These are phyloP conservation scores for Aspergillus nidulans DNA, from an alignment of 495 filamentous ascomycete genomes.

Conservation along the genomic window DNA sequence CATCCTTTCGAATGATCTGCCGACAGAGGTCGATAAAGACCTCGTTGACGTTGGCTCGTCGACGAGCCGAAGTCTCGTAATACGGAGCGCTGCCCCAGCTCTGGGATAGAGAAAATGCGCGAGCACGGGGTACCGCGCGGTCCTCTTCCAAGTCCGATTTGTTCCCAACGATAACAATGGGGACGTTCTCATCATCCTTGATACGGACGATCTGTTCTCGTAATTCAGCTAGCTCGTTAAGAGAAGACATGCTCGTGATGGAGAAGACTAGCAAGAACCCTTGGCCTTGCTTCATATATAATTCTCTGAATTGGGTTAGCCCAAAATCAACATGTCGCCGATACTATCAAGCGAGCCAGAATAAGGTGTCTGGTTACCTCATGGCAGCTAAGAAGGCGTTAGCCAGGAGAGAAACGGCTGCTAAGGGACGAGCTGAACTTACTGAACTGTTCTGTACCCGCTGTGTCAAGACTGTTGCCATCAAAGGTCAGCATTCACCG, in stretches of 20 bases:
- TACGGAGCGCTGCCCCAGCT: slow-evolving; percentile 89
- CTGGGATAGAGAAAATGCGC: slow-evolving; percentile 82
- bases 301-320: slow-evolving; percentile 53
- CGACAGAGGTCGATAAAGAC: slow-evolving; percentile 90
- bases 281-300: slow-evolving; percentile 96
- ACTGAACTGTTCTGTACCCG: slow-evolving; percentile 98
- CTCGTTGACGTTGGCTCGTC: slow-evolving; percentile 87
- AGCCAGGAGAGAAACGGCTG: slow-evolving; percentile 11
- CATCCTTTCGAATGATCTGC: slow-evolving; percentile 80
- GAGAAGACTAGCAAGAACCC: slow-evolving; percentile 97
- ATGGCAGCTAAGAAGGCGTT: slow-evolving; percentile 54
- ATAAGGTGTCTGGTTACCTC: slow-evolving; percentile 48
- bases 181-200: slow-evolving; percentile 88
- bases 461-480: slow-evolving; percentile 75
- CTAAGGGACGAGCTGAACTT: slow-evolving; percentile 31
- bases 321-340: neutral
- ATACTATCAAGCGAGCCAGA: neutral
- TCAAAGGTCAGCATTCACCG: slow-evolving; percentile 1
- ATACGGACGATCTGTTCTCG: slow-evolving; percentile 96
- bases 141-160: slow-evolving; percentile 95
- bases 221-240: slow-evolving; percentile 81
- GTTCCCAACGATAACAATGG: slow-evolving; percentile 95
- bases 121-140: slow-evolving; percentile 73
- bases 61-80: slow-evolving; percentile 87
- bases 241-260: slow-evolving; percentile 81